Evolutionary conservation across 2,329 filamentous ascomycete genomes (phyloP), one percentile per base, ranked within the genome.

Genomic region (Aspergillus japonicus): DNA sequence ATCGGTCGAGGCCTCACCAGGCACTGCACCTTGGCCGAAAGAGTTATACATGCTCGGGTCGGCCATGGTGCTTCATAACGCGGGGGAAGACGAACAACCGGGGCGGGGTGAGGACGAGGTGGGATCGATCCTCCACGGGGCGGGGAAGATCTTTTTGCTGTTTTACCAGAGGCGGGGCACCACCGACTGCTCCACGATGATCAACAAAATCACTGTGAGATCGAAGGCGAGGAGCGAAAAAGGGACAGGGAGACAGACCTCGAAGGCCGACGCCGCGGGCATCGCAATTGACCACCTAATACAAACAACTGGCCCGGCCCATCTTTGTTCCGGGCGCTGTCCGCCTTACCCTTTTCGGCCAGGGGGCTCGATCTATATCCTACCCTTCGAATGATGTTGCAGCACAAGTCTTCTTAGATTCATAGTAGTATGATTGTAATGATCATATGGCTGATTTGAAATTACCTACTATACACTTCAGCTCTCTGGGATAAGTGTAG

Each of bases 1-100:
- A 77, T 75, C 86, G 76, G 76, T 84, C 80, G 70, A 84, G 78
- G 81, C 77, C 65, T 87, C 83, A 64, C 69, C 68, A 62, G 73
- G 68, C 57, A 61, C 65, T 31, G 60, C 62, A 50, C 66, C 69
- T 63, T 76, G 71, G 59, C 74, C 76, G 66, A 73, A 68, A 61
- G 72, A 62, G 66, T 78, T 71, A 68, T 79, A 78, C 68, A 75
- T 74, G 50, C 71, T 69, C 66, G 72, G 75, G 67, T 78, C 74
- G 57, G 77, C 73, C 78, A 80, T 80, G 64, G 63, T 73, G 68
- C 64, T 65, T 71, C 69, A 74, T 70, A 65, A 66, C 68, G 66
- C 57, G 65, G 61, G 44, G 33, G 44, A 35, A 48, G 54, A 58
- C 48, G 52, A 31, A 47, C 50, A 47, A 51, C 54, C 10, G 44